Base-by-base conservation (phyloP, 371 early-diverging fungal species). In the Apophysomyces ossiformis region DNA sequence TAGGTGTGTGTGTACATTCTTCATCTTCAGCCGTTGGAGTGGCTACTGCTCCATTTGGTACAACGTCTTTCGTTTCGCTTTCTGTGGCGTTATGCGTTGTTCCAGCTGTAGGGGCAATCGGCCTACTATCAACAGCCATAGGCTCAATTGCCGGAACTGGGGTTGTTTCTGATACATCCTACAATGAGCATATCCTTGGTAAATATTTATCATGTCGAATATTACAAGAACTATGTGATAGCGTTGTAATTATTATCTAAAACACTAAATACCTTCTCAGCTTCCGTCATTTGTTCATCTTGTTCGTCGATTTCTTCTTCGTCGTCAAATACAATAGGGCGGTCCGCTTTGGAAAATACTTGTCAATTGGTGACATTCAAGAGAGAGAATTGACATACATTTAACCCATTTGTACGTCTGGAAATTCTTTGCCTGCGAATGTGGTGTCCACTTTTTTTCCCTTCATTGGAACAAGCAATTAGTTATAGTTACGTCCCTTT, bases 391-490 rank as follows among this genome's bases (percentile, higher is more conserved):
- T 9, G 21, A 15, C 57, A 50, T 79, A 87, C 87, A 87, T 74
- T 81, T 84, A 16, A 85, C 76, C 87, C 87, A 87, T 66, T 87
- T 87, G 64, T 74, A 85, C 37, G 77, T 79, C 46, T 83, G 78
- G 44, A 82, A 66, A 26, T 74, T 75, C 39, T 82, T 85, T 39
- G 83, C 77, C 43, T 73, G 76, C 57, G 85, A 77, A 47, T 76
- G 75, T n/a, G 73, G 79, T 36, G 85, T 74, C 87, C 87, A 87
- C 41, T 79, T 81, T 70, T 85, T 87, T 56, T 87, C 87, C 87
- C 86, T 86, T 56, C 26, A 45, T 26, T 26, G 26, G 50, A 47
- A 58, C 58, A 47, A 37, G 36, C 43, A 4, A 41, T 32, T 16
- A 41, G 37, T 45, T n/a, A 36, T 39, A 57, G 36, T 26, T 11